phyloP scores from a whole-genome alignment of 805 yeast genomes.

The Ogataea nonfermentans region DNA sequence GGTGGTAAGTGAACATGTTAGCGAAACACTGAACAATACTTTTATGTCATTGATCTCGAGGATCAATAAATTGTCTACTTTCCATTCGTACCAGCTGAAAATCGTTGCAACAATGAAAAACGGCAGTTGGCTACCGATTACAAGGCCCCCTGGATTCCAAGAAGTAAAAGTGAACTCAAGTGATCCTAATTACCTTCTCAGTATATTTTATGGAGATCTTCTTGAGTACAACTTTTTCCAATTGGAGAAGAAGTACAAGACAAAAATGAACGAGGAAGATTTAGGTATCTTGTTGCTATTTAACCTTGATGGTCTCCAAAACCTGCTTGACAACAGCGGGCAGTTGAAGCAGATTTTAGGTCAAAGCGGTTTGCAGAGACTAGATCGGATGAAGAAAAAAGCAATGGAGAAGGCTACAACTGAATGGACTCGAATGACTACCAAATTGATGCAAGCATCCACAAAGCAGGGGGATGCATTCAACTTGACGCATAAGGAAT shows the following conservation, averaged over 20 bases:
- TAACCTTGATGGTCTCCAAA: conserved; percentile 72
- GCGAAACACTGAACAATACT: conserved; percentile 32
- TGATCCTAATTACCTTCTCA: conserved; percentile 51
- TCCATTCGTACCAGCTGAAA: conserved; percentile 47
- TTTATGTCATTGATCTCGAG: conserved; percentile 66
- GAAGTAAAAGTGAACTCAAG: conserved; percentile 45
- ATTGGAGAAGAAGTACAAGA: conserved; percentile 58
- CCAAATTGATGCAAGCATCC: conserved; percentile 76
- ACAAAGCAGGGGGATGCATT: conserved; percentile 54
- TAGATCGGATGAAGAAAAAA: conserved; percentile 68
- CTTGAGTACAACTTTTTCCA: conserved; percentile 69
- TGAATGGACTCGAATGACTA: conserved; percentile 80
- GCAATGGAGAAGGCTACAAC: conserved; percentile 68
- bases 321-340: conserved; percentile 55
- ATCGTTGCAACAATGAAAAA: conserved; percentile 52
- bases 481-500: conserved; percentile 68
- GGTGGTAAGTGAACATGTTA: conserved; percentile 58
- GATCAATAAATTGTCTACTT: conserved; percentile 63
- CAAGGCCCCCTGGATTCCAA: conserved; percentile 67
- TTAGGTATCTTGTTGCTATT: conserved; percentile 72
- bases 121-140: conserved; percentile 72
- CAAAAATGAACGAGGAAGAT: conserved; percentile 41
- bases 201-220: conserved; percentile 72
- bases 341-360: conserved; percentile 52
- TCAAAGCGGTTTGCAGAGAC: conserved; percentile 55